Base-by-base conservation (phyloP, 768 basidiomycete species). In the Phlegmacium glaucopus region DNA sequence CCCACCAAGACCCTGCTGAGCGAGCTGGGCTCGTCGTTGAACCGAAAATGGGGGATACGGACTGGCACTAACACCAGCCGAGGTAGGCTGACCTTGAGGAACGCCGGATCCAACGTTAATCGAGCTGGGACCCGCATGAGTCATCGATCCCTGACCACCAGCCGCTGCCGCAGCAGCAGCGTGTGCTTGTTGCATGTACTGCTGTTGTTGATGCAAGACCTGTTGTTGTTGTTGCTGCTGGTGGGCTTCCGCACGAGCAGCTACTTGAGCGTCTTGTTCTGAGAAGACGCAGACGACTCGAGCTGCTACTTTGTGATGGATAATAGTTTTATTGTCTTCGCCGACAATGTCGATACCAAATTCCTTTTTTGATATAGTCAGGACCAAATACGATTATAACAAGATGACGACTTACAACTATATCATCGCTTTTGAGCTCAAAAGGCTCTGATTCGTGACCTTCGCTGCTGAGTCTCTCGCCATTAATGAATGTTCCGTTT, bases 271-370 rank as follows among this genome's bases (percentile, higher is more conserved):
- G 59, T 99, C 96, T 49, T 91, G 89, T 35, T 92, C 85, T 0
- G 76, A 80, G 55, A 95, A 85, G 4, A 97, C 81, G 57, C 94
- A 94, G 44, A 90, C 79, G 29, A 94, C 93, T 25, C 91, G 88
- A 4, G 95, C 94, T 9, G 96, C 93, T 44, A 98, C 96, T 67
- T 99, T 98, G 72, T 97, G 94, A 69, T 99, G 96, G 41, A 98
- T 85, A 48, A 97, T 94, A 2, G 91, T 94, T 68, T 90, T 90
- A 76, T 94, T 96, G 74, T 99, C 96, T 61, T 99, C 96, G 52
- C 91, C 90, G 45, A 96, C 90, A 52, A 99, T 99, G 71, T 98
- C 96, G 60, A 98, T 99, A 47, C 96, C 96, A 64, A 96, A 98
- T 85, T 98, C 94, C 94, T 95, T 30, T 95, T 30, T 48, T 25